Base-by-base conservation (phyloP, 1,139 yeast species). In the Kodamaea plutei region DNA sequence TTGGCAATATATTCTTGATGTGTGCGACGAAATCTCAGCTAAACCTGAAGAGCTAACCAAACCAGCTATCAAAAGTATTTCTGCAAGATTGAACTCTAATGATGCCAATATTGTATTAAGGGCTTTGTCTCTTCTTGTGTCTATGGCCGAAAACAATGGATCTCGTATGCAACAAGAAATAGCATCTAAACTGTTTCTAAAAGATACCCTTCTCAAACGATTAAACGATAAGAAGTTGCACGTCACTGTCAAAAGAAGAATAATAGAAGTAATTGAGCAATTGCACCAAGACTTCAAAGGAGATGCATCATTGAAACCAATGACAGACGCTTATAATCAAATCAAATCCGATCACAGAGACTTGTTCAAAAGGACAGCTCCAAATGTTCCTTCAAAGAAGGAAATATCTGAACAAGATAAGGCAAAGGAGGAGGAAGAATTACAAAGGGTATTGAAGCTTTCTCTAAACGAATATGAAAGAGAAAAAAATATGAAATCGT, bases 141-240 rank as follows among this genome's bases (percentile, higher is more conserved):
- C 96, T 0, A 57, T 87, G 21, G 95, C 95, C 1, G 96, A 89
- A 56, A 91, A 91, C 54, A 89, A 97, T 59, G 97, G 97, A 1
- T 79, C 95, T 2, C 68, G 88, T 44, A 76, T 84, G 74, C 80
- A 79, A 46, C 88, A 84, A 40, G 87, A 82, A 45, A 78, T 89
- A 26, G 89, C 95, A 20, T 68, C 88, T 14, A 76, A 74, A 43
- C 51, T 69, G 8, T 87, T 88, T 51, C 73, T 88, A 17, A 64
- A 68, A 26, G 66, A 61, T 16, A 36, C 69, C 14, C 61, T 91
- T 29, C 49, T 77, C 22, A 65, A 67, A 36, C 63, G 80, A 41
- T 63, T 85, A 19, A 69, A 67, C 11, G 85, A 79, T 46, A 54
- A 62, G 14, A 55, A 64, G 28, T 72, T 83, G 21, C 96, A 89